Base-by-base conservation (phyloP, 768 basidiomycete genomes). In the Daedaleopsis nitida region DNA sequence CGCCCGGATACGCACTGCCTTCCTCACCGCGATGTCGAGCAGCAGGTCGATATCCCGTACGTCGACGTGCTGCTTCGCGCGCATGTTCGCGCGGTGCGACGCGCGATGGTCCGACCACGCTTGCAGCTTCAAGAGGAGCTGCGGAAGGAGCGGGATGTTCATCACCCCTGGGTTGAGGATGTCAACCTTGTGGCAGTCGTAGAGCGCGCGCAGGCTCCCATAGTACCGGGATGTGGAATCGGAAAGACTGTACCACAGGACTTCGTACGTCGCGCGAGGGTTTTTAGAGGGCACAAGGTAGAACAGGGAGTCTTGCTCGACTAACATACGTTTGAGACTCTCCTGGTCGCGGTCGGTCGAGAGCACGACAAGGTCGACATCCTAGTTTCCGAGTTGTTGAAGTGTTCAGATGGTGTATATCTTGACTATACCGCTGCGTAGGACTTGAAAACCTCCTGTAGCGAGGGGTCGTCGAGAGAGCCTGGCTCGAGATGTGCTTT, bases 291-390 rank as follows among this genome's bases (percentile, higher is more conserved):
- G 66, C 13, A 78, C 67, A 58, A 78, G 73, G 64, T 72, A 77
- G 65, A 81, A 83, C 1, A 69, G 68, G 34, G 65, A 8, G 65
- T 79, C 67, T 9, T 39, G 55, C 0, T 54, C 52, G 17, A 70
- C 70, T 34, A 84, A 66, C 43, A 75, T 67, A 9, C 52, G 59
- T 60, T 84, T 83, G 60, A 84, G 73, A 7, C 67, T 64, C 66
- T 80, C 81, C 42, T 71, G 72, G 4, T 70, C 66, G 54, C 75
- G 65, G 9, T 38, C 34, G 0, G 67, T 60, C 6, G 78, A 76
- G 43, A 81, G 65, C 13, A 82, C 77, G 24, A 82, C 72, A 3
- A 83, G 69, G 59, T 83, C 82, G 11, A 82, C 70, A 62, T 83
- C 83, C 81, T 83, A 57, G 27, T 32, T 7, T 7, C 27, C 27